Evolutionary conservation across 768 basidiomycete species (phyloP).

Genomic region (Sarcomyxa edulis): DNA sequence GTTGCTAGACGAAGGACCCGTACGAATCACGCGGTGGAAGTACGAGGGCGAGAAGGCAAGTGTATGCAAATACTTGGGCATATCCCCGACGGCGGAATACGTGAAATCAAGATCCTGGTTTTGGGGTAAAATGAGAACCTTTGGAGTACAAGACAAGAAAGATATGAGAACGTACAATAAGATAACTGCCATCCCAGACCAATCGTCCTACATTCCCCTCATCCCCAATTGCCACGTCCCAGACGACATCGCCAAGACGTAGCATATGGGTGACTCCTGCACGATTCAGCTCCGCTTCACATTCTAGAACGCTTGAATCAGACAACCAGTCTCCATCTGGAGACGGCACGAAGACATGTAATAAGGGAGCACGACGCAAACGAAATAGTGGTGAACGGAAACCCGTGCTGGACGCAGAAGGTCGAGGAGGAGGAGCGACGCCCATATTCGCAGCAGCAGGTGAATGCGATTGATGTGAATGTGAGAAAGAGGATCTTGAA

Average conservation of each 20-base stretch:
- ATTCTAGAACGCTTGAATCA: constrained; percentile 74
- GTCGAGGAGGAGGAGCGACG: constrained; percentile 2
- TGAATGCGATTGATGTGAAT: constrained; percentile 32
- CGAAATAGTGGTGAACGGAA: constrained; percentile 74
- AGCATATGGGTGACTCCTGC: constrained; percentile 61
- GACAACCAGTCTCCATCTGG: constrained; percentile 86
- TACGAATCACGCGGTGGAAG: constrained; percentile 81
- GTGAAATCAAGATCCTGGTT: constrained; percentile 79
- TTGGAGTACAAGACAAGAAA: constrained; percentile 9
- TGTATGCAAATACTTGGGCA: constrained; percentile 76
- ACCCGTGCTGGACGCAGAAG: constrained; percentile 9
- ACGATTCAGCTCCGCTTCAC: constrained; percentile 73
- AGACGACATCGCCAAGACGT: constrained; percentile 76
- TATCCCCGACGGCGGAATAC: constrained; percentile 69
- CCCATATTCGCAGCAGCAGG: constrained; percentile 14
- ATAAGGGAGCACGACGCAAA: constrained; percentile 64
- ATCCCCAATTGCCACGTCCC: constrained; percentile 84
- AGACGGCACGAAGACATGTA: constrained; percentile 81
- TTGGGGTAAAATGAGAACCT: constrained; percentile 7
- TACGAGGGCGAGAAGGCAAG: constrained; percentile 84
- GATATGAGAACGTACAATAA: constrained; percentile 54
- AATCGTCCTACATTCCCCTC: constrained; percentile 81
- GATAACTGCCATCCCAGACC: constrained; percentile 86
- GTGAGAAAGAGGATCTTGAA: constrained; percentile 43
- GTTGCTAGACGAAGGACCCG: constrained; percentile 46